Percentiles rank a stretch among this genome's conserved stretches.
Conservation (phyloP, 1,284 basidiomycete species). For the Naganishia cerealis region DNA sequence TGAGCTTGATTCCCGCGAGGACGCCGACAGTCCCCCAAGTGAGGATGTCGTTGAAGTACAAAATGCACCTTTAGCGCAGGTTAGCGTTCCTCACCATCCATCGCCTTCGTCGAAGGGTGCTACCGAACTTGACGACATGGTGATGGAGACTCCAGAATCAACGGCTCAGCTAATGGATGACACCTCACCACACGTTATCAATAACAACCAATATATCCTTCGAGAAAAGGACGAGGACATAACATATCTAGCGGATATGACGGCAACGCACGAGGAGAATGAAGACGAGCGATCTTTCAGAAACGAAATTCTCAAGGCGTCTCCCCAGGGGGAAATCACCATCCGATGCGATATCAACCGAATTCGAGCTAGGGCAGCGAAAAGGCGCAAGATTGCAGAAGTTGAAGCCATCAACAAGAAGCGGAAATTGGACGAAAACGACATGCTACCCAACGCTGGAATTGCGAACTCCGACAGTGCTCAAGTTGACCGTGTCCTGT, state of each 20-base stretch:
- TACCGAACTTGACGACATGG: slow-evolving; percentile 36
- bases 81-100: not conserved
- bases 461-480: slow-evolving; percentile 63
- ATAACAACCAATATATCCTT: slow-evolving; percentile 26
- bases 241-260: slow-evolving; percentile 6
- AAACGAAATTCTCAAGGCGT: slow-evolving; percentile 44
- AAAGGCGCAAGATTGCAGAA: slow-evolving; percentile 34
- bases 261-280: not conserved
- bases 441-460: slow-evolving; percentile 57
- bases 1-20: slow-evolving; percentile 34
- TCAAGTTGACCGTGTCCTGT: slow-evolving; percentile 69
- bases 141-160: slow-evolving; percentile 19
- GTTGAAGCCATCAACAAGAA: not conserved
- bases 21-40: not conserved
- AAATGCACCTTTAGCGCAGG: not conserved
- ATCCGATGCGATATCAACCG: slow-evolving; percentile 45
- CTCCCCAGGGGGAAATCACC: slow-evolving; percentile 43
- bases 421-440: slow-evolving; percentile 12
- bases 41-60: slow-evolving; percentile 9
- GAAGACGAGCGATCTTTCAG: slow-evolving; percentile 36
- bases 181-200: slow-evolving; percentile 8
- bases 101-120: slow-evolving; percentile 27
- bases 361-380: slow-evolving; percentile 33
- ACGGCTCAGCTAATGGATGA: slow-evolving; percentile 1
- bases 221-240: slow-evolving; percentile 21